Percentiles rank a stretch among this genome's conserved stretches.
Evolutionary conservation across 805 yeast species (phyloP).

Genomic region (Kazachstania kunashirensis): DNA sequence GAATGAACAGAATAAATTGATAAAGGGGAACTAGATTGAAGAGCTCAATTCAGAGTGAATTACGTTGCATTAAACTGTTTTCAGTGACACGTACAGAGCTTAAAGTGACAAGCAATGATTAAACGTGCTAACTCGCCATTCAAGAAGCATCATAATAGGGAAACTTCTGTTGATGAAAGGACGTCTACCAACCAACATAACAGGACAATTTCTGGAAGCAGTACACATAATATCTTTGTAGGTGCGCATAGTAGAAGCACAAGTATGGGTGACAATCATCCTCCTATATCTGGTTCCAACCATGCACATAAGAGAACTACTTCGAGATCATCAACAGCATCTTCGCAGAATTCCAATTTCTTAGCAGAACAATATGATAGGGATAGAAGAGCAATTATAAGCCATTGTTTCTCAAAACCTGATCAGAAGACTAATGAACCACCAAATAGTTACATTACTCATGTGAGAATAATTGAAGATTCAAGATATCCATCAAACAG

Average conservation of each 20-base stretch:
- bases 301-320: slow-evolving; percentile 25
- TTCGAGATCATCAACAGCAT: slow-evolving; percentile 27
- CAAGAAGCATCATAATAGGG: slow-evolving; percentile 28
- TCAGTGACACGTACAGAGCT: too few species aligned
- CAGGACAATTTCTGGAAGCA: slow-evolving; percentile 15
- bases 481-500: slow-evolving; percentile 55
- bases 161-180: slow-evolving; percentile 24
- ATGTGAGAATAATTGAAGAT: slow-evolving; percentile 66
- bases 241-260: slow-evolving; percentile 8
- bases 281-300: slow-evolving; percentile 22
- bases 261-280: slow-evolving; percentile 13
- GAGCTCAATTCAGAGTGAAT: too few species aligned
- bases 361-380: slow-evolving; percentile 50
- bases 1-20: too few species aligned
- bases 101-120: too few species aligned
- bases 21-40: too few species aligned
- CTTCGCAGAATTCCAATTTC: slow-evolving; percentile 24
- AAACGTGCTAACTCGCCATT: slow-evolving; percentile 32
- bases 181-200: slow-evolving; percentile 10
- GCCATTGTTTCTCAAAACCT: slow-evolving; percentile 40
- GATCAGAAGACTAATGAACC: slow-evolving; percentile 34
- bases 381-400: slow-evolving; percentile 41
- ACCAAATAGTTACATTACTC: slow-evolving; percentile 60
- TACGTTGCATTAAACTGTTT: too few species aligned
- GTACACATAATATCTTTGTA: slow-evolving; percentile 1